Conservation (phyloP, 1,284 basidiomycete genomes). For the Phylloporus gajari region DNA sequence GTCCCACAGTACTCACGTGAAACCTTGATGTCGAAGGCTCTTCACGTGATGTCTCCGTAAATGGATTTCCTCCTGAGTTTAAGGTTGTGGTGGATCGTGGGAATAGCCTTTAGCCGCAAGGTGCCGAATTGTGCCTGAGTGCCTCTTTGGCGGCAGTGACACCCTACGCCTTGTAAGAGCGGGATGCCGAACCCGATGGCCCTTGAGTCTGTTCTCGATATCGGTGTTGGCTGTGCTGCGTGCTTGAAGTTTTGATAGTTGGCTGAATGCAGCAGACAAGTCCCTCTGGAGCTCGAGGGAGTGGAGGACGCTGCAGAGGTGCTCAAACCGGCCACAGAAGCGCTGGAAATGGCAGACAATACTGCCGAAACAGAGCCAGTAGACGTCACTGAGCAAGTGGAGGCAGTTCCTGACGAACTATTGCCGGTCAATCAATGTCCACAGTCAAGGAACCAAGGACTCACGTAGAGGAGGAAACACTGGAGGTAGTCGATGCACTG, state of each 20-base stretch:
- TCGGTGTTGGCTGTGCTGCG: constrained; percentile 90
- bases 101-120: too few relatives aligned
- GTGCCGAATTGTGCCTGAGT: too few relatives aligned
- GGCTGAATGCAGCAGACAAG: constrained; percentile 91
- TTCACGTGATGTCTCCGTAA: background rate
- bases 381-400: constrained; percentile 3
- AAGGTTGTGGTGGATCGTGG: too few relatives aligned
- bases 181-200: constrained; percentile 71
- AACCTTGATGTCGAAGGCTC: background rate
- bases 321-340: constrained; percentile 9
- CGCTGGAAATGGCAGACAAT: constrained; percentile 7
- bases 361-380: constrained; percentile 9
- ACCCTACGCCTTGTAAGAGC: background rate
- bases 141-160: too few relatives aligned
- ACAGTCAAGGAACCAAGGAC: background rate
- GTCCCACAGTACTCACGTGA: background rate
- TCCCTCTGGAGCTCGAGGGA: constrained; percentile 64
- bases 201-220: constrained; percentile 88
- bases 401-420: constrained; percentile 10
- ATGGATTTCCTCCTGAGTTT: background rate
- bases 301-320: constrained; percentile 22
- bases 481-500: constrained; percentile 27
- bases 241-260: constrained; percentile 93
- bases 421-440: constrained; percentile 2
- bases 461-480: constrained; percentile 10